Conservation (phyloP, 495 filamentous ascomycete genomes). For the Annulohypoxylon moriforme region DNA sequence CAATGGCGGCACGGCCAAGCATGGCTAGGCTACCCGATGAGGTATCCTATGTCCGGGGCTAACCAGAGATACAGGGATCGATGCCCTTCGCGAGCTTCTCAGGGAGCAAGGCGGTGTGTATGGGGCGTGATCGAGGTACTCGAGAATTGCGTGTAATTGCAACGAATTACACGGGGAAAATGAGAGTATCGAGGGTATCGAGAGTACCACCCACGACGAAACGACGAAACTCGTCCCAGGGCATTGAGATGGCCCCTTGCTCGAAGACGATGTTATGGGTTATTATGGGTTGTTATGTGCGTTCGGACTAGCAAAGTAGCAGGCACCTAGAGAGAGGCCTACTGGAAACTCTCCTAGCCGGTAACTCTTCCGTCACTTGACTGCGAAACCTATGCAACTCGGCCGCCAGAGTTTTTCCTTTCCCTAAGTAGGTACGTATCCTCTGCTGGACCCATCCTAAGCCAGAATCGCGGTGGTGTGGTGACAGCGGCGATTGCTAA, state of each 20-base stretch:
- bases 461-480: slow-evolving; percentile 34
- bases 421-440: background rate
- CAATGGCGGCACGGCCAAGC: slow-evolving; percentile 54
- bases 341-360: slow-evolving; percentile 39
- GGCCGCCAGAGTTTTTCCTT: slow-evolving; percentile 21
- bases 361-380: slow-evolving; percentile 41
- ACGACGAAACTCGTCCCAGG: slow-evolving; percentile 41
- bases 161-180: slow-evolving; percentile 12
- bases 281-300: background rate
- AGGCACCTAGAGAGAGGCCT: background rate
- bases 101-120: slow-evolving; percentile 48
- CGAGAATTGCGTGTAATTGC: slow-evolving; percentile 35
- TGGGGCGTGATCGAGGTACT: slow-evolving; percentile 41
- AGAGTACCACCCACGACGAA: slow-evolving; percentile 40
- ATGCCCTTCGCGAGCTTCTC: slow-evolving; percentile 42
- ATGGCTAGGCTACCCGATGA: slow-evolving; percentile 57
- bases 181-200: slow-evolving; percentile 7
- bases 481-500: slow-evolving; percentile 40
- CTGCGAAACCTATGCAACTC: slow-evolving; percentile 34
- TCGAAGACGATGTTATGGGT: slow-evolving; percentile 9
- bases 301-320: slow-evolving; percentile 23
- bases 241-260: slow-evolving; percentile 41
- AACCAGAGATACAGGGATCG: slow-evolving; percentile 52
- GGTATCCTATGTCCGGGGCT: slow-evolving; percentile 58
- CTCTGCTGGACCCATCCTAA: slow-evolving; percentile 30